Conservation (phyloP, 2,329 filamentous ascomycete species). For the Hypoxylon sp. region DNA sequence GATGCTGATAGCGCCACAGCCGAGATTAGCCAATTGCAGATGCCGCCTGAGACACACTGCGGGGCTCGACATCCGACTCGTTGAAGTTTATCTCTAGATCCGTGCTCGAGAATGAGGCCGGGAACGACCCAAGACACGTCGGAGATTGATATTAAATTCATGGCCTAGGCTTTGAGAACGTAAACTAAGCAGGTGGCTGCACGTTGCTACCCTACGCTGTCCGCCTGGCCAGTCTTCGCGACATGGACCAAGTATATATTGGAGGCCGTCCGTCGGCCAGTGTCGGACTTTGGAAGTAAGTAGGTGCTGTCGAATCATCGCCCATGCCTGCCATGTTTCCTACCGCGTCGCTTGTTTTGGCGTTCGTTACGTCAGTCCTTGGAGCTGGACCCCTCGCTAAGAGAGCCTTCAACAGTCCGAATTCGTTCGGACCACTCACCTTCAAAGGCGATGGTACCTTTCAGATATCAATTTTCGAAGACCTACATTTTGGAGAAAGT, state of each 20-base stretch:
- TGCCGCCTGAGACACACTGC: slow-evolving; percentile 36
- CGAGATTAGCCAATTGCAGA: slow-evolving; percentile 31
- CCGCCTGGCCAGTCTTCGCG: slow-evolving; percentile 9
- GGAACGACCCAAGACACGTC: slow-evolving; percentile 4
- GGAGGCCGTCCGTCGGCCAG: slow-evolving; percentile 38
- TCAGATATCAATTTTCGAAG: slow-evolving; percentile 73
- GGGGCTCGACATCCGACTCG: slow-evolving; percentile 39
- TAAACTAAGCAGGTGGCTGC: slow-evolving; percentile 26
- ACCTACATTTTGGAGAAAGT: slow-evolving; percentile 81
- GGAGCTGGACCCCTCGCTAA: slow-evolving; percentile 45
- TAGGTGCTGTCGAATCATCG: slow-evolving; percentile 37
- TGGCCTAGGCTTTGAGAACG: slow-evolving; percentile 8
- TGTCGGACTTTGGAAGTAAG: slow-evolving; percentile 35
- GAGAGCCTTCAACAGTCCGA: slow-evolving; percentile 32
- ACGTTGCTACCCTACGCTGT: slow-evolving; percentile 31
- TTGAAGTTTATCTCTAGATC: slow-evolving; percentile 28
- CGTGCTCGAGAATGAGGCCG: slow-evolving; percentile 4
- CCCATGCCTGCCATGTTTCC: slow-evolving; percentile 23
- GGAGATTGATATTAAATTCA: slow-evolving; percentile 12
- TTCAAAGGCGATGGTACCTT: slow-evolving; percentile 64
- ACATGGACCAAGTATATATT: slow-evolving; percentile 52
- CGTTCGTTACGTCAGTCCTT: slow-evolving; percentile 26
- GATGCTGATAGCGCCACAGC: slow-evolving; percentile 3
- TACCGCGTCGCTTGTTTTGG: slow-evolving; percentile 18
- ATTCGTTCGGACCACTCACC: slow-evolving; percentile 47